A percentile compares a stretch with the other conserved stretches of the same genome.
Evolutionary conservation across 202 grass and related monocot species (phyloP).

Genomic region (Eragrostis tef): DNA sequence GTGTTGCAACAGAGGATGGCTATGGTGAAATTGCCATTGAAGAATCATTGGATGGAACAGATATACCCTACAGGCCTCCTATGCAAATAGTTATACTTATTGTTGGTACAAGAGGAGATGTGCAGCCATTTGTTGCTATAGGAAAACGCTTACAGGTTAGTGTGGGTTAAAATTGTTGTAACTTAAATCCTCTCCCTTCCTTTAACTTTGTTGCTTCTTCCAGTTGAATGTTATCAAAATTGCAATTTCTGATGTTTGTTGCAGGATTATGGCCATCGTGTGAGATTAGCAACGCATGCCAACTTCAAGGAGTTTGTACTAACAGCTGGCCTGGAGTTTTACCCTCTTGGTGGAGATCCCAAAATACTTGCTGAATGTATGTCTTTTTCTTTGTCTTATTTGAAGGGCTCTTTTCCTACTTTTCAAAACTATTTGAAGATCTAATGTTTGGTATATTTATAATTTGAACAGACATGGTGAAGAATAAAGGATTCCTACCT

Average conservation of each 20-base stretch:
- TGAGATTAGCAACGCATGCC: conserved; percentile 87
- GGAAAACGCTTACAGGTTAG: conserved; percentile 90
- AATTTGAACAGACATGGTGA: conserved; percentile 88
- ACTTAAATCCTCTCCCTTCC: background rate
- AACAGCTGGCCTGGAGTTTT: conserved; percentile 89
- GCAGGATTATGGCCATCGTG: conserved; percentile 87
- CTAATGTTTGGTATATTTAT: conserved; percentile 33
- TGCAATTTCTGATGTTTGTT: conserved; percentile 27
- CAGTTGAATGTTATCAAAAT: background rate
- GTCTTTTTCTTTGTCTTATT: background rate
- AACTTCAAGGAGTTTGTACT: conserved; percentile 97
- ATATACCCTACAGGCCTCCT: conserved; percentile 74
- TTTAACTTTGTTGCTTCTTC: conserved; percentile 31
- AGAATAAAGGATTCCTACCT: conserved; percentile 98
- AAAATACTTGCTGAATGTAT: conserved; percentile 96
- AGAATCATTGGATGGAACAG: conserved; percentile 60
- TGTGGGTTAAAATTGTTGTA: conserved; percentile 32
- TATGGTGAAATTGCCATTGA: conserved; percentile 54
- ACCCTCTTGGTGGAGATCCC: conserved; percentile 88
- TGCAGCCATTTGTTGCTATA: conserved; percentile 96
- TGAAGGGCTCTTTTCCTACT: background rate
- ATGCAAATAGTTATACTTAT: conserved; percentile 94
- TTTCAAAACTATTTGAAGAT: conserved; percentile 15
- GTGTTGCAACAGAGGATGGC: conserved; percentile 52
- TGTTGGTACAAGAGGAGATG: conserved; percentile 96